These are phyloP conservation scores for Ormosia emarginata DNA, from an alignment of 306 rosid genomes.

Conservation along the genomic window DNA sequence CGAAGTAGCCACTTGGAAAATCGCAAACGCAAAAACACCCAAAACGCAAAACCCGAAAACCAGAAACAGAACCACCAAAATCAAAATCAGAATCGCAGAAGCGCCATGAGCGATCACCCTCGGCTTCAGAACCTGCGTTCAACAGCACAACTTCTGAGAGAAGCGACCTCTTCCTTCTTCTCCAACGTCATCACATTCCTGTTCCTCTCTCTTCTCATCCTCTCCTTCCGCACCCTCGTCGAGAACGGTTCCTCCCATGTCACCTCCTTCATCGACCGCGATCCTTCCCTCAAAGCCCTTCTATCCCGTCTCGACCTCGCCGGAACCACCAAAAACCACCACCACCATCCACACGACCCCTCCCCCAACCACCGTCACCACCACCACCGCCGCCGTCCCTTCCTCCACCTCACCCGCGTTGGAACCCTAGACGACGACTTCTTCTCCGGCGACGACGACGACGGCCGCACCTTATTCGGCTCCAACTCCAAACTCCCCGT, in stretches of 20 bases:
- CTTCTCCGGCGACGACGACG: slow-evolving; percentile 86
- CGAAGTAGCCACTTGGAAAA: no score
- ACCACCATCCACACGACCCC: slow-evolving; percentile 22
- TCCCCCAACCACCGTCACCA: slow-evolving; percentile 34
- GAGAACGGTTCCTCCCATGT: slow-evolving; percentile 67
- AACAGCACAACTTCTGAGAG: slow-evolving; percentile 46
- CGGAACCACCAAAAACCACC: slow-evolving; percentile 19
- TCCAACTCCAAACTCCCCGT: slow-evolving; percentile 32
- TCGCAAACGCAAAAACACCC: not conserved
- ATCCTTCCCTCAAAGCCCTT: slow-evolving; percentile 69
- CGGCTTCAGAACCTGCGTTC: slow-evolving; percentile 69
- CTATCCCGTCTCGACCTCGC: slow-evolving; percentile 82
- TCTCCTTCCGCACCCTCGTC: slow-evolving; percentile 70
- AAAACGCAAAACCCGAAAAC: not conserved
- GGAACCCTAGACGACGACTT: slow-evolving; percentile 89
- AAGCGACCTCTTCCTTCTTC: slow-evolving; percentile 45
- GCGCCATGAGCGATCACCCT: slow-evolving; percentile 65
- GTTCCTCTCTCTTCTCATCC: slow-evolving; percentile 72
- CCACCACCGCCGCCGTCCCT: slow-evolving; percentile 52
- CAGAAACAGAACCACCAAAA: not conserved
- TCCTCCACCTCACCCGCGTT: slow-evolving; percentile 84
- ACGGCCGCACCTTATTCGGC: slow-evolving; percentile 58
- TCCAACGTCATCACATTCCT: slow-evolving; percentile 58
- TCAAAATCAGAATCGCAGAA: not conserved
- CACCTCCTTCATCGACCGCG: slow-evolving; percentile 80